Conservation (phyloP, 805 yeast species). For the Ogataea paraovalis region DNA sequence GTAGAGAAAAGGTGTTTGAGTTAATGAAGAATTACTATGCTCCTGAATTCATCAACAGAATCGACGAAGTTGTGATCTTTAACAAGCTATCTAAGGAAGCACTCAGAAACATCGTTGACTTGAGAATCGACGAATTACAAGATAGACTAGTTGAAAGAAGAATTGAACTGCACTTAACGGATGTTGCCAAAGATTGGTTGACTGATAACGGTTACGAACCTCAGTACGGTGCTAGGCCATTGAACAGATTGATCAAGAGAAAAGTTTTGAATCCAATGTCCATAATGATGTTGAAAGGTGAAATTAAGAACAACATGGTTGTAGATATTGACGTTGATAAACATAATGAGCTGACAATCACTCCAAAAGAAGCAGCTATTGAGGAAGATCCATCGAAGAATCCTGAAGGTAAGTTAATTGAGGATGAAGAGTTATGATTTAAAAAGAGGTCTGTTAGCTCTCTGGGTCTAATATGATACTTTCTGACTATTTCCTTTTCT, state of each 20-base stretch:
- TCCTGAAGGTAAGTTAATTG: not conserved
- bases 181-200: conserved; percentile 71
- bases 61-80: conserved; percentile 91
- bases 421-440: not conserved
- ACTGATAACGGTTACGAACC: conserved; percentile 88
- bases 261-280: conserved; percentile 87
- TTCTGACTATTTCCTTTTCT: too few species aligned
- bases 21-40: conserved; percentile 72
- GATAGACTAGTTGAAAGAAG: conserved; percentile 76
- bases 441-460: not conserved
- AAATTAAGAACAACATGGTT: conserved; percentile 54
- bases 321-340: conserved; percentile 46
- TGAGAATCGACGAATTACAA: conserved; percentile 76
- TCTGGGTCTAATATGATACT: too few species aligned
- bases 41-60: conserved; percentile 92
- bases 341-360: conserved; percentile 25
- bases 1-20: conserved; percentile 59
- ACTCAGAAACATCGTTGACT: conserved; percentile 75
- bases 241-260: conserved; percentile 85
- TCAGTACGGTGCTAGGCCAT: conserved; percentile 92
- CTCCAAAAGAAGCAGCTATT: conserved; percentile 1
- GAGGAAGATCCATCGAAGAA: not conserved
- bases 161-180: conserved; percentile 50
- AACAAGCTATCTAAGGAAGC: conserved; percentile 80
- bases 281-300: conserved; percentile 71